Evolutionary conservation across 1,139 yeast genomes (phyloP), one percentile per base, ranked within the genome.

Genomic region (Pichia inconspicua): DNA sequence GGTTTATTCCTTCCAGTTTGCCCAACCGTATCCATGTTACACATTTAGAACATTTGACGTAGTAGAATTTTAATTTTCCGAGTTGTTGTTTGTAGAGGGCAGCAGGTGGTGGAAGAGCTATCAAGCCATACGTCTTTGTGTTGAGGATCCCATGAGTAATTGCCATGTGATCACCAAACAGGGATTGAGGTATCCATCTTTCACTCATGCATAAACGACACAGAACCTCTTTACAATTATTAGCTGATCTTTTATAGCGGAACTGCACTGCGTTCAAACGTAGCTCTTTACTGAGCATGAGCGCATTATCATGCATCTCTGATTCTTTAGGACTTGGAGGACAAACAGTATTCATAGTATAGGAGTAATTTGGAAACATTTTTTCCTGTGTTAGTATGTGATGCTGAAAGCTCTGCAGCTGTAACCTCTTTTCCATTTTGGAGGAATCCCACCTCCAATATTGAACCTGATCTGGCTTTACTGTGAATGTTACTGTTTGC

Each of bases 11-110:
- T 2, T 53, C 38, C 27, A 41, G 45, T 12, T 43, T 44, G 6
- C 59, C 60, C 5, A 57, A 41, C 17, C 60, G 36, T 5, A 56
- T 43, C 60, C 60, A 57, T 4, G 22, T 37, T 5, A 17, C 30
- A 34, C 60, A 57, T 22, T 52, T 53, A 2, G 59, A 55, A 30
- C 60, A 57, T 43, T 55, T 47, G 25, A 52, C 42, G 32, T 56
- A 55, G 31, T 56, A 57, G 19, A 56, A 44, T 43, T 53, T 54
- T 15, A 54, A 35, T 10, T 43, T 45, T n/a, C 55, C 52, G 2
- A 52, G 50, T 25, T 40, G 46, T 10, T 43, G 45, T 15, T 48
- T 46, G 40, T 46, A 57, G 5, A 57, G 40, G 4, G 53, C 53
- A 7, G 14, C n/a, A 2, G 60, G 60, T 5, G 43, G 39, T 4